Evolutionary conservation across 805 yeast species (phyloP), one percentile per base, ranked within the genome.

Genomic region (Schwanniomyces vanrijiae): DNA sequence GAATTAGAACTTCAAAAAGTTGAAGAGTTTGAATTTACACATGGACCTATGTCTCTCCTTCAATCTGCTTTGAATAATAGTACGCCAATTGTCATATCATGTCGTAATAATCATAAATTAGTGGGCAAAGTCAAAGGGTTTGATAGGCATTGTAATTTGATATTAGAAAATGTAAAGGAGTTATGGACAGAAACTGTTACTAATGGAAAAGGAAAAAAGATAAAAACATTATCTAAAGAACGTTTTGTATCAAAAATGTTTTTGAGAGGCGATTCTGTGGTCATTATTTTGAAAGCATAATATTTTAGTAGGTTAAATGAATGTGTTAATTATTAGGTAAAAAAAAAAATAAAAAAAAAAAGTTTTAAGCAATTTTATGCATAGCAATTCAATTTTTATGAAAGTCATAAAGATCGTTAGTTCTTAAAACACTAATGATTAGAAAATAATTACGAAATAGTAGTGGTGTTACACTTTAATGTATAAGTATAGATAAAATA

Each of bases 101-200:
- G 96, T 50, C 79, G 99, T 60, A 94, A 94, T 65, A 91, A 92
- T 65, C 97, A 91, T 62, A 94, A 94, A 67, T 75, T 94, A 35
- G 78, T 94, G 25, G 96, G 91, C 1, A 82, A 88, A 54, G 94
- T 94, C 43, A 88, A 88, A 60, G 97, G 98, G 0, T 94, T 90
- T 65, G 99, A 94, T 64, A 83, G 96, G 61, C 99, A 94, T 68
- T 86, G 96, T 52, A 94, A 94, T 66, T 81, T 94, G 87, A 85
- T 94, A 8, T 71, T 94, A 49, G 96, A 89, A 60, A 89, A 90
- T 58, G 97, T 92, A 29, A 90, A 88, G 64, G 99, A 94, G 61
- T 73, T 86, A 56, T 86, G 91, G 91, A 78, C 82, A 0, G 90
- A 83, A 57, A 71, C 71, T 3, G 78, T 84, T 28, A 72, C 79